A percentile compares a stretch with the other conserved stretches of the same genome.
Conservation (phyloP, 305 asterid species). For the Fraxinus platypoda region DNA sequence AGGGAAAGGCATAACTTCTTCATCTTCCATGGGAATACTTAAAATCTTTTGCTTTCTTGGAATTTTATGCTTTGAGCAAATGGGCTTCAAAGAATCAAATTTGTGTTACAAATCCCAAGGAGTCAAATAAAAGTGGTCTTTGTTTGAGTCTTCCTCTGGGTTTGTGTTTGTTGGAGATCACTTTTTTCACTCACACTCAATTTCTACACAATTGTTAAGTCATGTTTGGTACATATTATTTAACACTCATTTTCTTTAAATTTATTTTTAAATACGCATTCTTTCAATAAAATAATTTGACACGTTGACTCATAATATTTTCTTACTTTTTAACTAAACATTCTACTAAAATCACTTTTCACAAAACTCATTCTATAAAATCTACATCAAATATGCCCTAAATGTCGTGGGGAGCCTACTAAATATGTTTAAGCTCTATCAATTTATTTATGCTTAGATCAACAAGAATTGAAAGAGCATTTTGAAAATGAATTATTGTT, state of each 20-base stretch:
- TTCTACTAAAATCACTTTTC: not conserved
- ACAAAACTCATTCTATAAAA: not conserved
- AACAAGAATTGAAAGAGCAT: not conserved
- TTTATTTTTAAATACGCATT: too few relatives aligned
- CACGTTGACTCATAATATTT: not conserved
- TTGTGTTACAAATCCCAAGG: conserved; percentile 21
- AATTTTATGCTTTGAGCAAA: not conserved
- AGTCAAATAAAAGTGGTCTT: conserved; percentile 14
- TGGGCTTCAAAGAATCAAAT: not conserved
- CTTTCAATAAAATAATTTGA: too few relatives aligned
- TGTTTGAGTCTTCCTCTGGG: not conserved
- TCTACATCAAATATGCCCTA: not conserved
- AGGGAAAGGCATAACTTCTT: conserved; percentile 33
- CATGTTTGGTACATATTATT: not conserved
- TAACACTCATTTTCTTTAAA: not conserved
- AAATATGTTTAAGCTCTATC: not conserved
- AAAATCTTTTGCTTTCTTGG: conserved; percentile 32
- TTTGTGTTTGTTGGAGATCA: not conserved
- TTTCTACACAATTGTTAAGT: not conserved
- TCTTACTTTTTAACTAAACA: too few relatives aligned
- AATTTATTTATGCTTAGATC: not conserved
- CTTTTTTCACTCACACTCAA: not conserved
- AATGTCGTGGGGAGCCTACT: not conserved
- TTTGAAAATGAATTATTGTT: not conserved
- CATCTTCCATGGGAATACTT: conserved; percentile 41